Base-by-base conservation (phyloP, 2,329 filamentous ascomycete species). In the Pyricularia pennisetigena region DNA sequence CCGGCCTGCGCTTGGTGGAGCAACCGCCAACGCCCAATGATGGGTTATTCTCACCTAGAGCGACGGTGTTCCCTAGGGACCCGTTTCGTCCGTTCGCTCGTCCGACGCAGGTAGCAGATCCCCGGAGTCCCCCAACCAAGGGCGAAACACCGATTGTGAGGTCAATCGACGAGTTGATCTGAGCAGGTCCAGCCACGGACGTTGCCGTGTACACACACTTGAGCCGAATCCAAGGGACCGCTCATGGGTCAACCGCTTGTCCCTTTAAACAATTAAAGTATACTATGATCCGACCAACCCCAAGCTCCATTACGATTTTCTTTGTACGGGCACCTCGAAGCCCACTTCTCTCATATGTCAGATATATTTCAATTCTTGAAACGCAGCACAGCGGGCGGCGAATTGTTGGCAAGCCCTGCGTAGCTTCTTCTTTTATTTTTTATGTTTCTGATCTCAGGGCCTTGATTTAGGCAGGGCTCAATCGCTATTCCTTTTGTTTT, bases 111-210 rank as follows among this genome's bases (percentile, higher is more conserved):
- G 78, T 81, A 12, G 82, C 81, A 16, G 90, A 94, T 74, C 91
- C 91, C 16, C 81, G 91, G 72, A 93, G 90, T 75, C 91, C 91
- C 20, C 89, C 90, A 0, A 91, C 89, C 14, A 87, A 86, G 73
- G 90, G 91, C 57, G 89, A 90, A 75, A 88, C 87, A 69, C 90
- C 91, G 3, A 93, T 94, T 70, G 87, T 88, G 67, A 83, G 91
- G 68, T 93, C 89, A 69, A 94, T 94, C 73, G 89, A 92, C 75
- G 90, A 93, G 74, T 82, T 93, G 67, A 81, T 94, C 77, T 93
- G 83, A 82, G 65, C 10, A 35, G 16, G 20, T 49, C 20, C 41
- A n/a, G 20, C 41, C 32, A 14, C 2, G 32, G 32, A 35, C 32
- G 14, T 35, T 35, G 32, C 32, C 32, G 9, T 35, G 32, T 35